These are phyloP conservation scores for Schizothecium vesticola DNA, from an alignment of 495 filamentous ascomycete species.

Conservation along the genomic window DNA sequence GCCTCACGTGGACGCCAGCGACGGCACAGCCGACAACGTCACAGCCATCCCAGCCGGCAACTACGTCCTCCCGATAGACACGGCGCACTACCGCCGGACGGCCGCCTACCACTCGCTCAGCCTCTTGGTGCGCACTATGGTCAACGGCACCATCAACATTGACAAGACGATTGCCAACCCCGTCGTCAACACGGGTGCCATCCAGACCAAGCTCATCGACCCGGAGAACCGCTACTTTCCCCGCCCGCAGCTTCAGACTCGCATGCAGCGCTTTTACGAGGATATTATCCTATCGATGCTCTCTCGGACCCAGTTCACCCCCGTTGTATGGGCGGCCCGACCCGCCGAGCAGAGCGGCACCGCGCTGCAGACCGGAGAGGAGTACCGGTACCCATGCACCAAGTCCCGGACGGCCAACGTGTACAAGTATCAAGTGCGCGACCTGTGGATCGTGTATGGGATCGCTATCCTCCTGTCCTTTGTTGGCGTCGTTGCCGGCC, in stretches of 20 bases:
- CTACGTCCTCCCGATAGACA: conserved; percentile 30
- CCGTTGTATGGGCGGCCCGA: conserved; percentile 33
- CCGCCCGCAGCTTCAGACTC: conserved; percentile 8
- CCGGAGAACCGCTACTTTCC: conserved; percentile 27
- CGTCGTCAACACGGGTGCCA: conserved; percentile 29
- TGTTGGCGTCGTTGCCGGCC: conserved; percentile 20
- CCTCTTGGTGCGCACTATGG: conserved; percentile 25
- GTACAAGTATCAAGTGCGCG: conserved; percentile 29
- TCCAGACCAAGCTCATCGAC: conserved; percentile 34
- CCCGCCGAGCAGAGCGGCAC: conserved; percentile 25
- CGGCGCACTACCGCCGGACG: conserved; percentile 24
- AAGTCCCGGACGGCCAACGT: conserved; percentile 25
- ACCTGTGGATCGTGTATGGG: conserved; percentile 37
- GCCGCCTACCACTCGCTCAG: conserved; percentile 36
- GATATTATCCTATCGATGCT: conserved; percentile 34
- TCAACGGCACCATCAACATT: conserved; percentile 34
- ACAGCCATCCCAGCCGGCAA: conserved; percentile 30
- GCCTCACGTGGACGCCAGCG: conserved; percentile 26
- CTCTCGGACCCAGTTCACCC: conserved; percentile 29
- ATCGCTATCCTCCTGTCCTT: conserved; percentile 27
- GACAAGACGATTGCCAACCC: conserved; percentile 27
- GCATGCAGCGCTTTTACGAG: conserved; percentile 31
- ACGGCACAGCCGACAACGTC: conserved; percentile 35
- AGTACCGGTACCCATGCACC: conserved; percentile 28
- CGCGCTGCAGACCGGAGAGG: neutral